phyloP scores from a whole-genome alignment of 345 rosid genomes.

The Gossypium mustelinum region DNA sequence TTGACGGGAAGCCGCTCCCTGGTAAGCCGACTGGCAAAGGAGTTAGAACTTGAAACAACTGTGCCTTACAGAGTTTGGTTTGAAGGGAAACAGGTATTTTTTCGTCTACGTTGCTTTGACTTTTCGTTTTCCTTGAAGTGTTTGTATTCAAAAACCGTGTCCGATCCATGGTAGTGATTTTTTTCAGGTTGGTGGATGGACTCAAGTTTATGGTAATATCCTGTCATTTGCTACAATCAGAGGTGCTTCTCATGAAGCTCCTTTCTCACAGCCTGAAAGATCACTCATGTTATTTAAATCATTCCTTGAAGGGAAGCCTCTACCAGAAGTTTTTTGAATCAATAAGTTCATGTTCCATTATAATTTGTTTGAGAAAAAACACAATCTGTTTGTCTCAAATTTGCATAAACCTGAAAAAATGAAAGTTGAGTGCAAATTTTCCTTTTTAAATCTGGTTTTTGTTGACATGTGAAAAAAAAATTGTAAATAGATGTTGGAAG shows the following conservation, averaged over 20 bases:
- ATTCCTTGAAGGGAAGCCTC: slow-evolving; percentile 55
- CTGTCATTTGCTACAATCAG: slow-evolving; percentile 83
- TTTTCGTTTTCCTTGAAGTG: neutral
- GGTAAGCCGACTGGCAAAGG: slow-evolving; percentile 51
- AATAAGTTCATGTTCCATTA: neutral
- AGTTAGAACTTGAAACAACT: slow-evolving; percentile 49
- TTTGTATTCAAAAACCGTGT: neutral
- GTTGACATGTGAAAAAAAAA: neutral
- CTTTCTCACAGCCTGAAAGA: slow-evolving; percentile 92
- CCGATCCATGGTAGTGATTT: too few species aligned
- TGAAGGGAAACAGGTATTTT: slow-evolving; percentile 71
- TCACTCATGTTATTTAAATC: slow-evolving; percentile 76
- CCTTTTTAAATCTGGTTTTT: neutral
- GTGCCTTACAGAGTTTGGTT: slow-evolving; percentile 87
- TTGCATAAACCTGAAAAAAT: slow-evolving; percentile 1
- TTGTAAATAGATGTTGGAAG: neutral
- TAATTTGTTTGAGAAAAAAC: neutral
- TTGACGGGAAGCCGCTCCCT: slow-evolving; percentile 81
- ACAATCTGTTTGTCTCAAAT: neutral
- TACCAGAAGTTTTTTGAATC: slow-evolving; percentile 68
- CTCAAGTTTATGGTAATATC: slow-evolving; percentile 76
- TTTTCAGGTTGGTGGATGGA: slow-evolving; percentile 92
- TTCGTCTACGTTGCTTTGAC: neutral
- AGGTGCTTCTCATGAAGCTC: slow-evolving; percentile 96
- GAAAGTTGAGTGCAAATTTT: neutral